Base-by-base conservation (phyloP, 164 flowering plant genomes). In the Umbellularia californica region DNA sequence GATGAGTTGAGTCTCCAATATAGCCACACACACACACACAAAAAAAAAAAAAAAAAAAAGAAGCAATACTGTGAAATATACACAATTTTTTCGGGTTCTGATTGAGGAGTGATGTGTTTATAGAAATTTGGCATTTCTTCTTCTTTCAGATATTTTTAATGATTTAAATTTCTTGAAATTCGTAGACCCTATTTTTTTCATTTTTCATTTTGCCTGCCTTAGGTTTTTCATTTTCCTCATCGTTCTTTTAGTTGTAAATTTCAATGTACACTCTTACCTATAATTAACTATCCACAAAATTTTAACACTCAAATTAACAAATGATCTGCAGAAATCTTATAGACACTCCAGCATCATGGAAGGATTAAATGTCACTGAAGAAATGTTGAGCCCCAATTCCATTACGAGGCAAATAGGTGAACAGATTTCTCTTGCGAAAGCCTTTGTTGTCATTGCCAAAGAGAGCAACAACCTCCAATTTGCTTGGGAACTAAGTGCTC, bases 401-500 rank as follows among this genome's bases (percentile, higher is more conserved):
- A 78, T 88, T 23, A 74, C 92, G 3, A 84, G 95, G 77, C 97
- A 90, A 77, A 74, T 92, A 52, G 84, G 77, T 72, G 97, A 92
- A 77, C 97, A 90, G 76, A 89, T 92, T 58, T 75, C 92, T 81
- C 89, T 92, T 25, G 97, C 97, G 14, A 92, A 92, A 81, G 83
- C 91, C 50, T 85, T 86, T 77, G 87, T 92, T 68, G 91, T 87
- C 75, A 88, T 92, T 75, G 93, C 97, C 72, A 90, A 92, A 85
- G 97, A 92, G 79, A 89, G 88, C 85, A 90, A 85, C 80, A 92
- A 92, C 75, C 91, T 90, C 63, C 92, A 92, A 72, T 90, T 89
- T 79, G 95, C 97, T 69, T 89, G 95, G 95, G 97, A 92, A 70
- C 78, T 92, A 69, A 88, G 95, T 83, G 93, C 95, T 30, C 95